A percentile compares a stretch with the other conserved stretches of the same genome.
Evolutionary conservation across 352 stramenopile genomes (phyloP).

Genomic region (Phytophthora quininea): DNA sequence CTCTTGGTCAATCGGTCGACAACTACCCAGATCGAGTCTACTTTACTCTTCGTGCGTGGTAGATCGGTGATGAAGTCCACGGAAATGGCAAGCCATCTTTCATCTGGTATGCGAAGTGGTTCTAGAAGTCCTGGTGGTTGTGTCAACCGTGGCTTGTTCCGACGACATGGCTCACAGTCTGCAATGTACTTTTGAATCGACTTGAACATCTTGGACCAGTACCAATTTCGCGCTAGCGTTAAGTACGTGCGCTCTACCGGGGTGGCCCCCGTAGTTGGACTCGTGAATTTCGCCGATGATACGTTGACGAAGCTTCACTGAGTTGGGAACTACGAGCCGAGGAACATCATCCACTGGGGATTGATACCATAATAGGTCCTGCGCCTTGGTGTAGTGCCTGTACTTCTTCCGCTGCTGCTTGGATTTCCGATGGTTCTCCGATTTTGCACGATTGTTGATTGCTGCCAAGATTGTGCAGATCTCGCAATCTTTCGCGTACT

Average conservation of each 20-base stretch:
- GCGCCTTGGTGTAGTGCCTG: too few relatives aligned
- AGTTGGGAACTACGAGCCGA: constrained; percentile 3
- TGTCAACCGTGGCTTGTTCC: constrained; percentile 3
- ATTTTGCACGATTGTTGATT: too few relatives aligned
- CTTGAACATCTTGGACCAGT: constrained; percentile 5
- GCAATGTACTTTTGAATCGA: neutral
- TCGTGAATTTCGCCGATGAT: constrained; percentile 1
- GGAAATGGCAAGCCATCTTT: constrained; percentile 8
- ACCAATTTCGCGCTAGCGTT: neutral
- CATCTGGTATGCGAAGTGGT: neutral
- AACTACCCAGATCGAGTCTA: constrained; percentile 17
- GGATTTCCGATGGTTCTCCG: too few relatives aligned
- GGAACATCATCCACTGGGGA: neutral
- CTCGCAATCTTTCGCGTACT: too few relatives aligned
- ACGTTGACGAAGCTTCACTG: neutral
- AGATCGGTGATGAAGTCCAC: constrained; percentile 17
- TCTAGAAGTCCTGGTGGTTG: neutral
- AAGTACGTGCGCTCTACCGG: constrained; percentile 2
- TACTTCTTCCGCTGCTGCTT: too few relatives aligned
- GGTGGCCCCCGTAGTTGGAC: neutral
- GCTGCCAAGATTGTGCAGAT: too few relatives aligned
- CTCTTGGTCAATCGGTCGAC: constrained; percentile 17
- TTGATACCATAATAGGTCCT: neutral
- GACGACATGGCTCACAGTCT: neutral
- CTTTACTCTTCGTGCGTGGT: neutral